phyloP scores from a whole-genome alignment of 768 basidiomycete species.

The Leucogyrophana mollusca region DNA sequence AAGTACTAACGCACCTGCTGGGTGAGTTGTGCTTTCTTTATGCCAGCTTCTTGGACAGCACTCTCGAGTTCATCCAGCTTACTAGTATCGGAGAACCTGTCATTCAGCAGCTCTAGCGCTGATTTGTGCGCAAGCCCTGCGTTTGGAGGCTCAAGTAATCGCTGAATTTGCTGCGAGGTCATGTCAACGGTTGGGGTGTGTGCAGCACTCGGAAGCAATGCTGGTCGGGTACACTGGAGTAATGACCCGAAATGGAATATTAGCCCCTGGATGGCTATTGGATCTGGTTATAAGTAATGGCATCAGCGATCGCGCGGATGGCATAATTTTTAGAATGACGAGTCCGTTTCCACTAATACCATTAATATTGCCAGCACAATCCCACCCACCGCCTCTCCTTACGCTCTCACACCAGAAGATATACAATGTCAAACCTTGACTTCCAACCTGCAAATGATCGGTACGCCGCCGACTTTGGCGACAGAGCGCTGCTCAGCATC shows the following conservation, averaged over 20 bases:
- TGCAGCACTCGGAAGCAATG: not conserved
- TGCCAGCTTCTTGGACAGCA: constrained; percentile 42
- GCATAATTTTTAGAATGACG: too few species aligned
- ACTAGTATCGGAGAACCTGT: constrained; percentile 44
- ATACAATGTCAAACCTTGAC: constrained; percentile 19
- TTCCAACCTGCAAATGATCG: constrained; percentile 41
- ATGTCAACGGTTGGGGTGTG: constrained; percentile 18
- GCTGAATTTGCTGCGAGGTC: constrained; percentile 45
- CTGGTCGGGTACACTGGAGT: too few species aligned
- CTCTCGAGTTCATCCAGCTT: constrained; percentile 49
- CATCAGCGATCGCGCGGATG: too few species aligned
- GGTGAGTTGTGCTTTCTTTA: constrained; percentile 39
- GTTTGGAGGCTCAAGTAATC: constrained; percentile 50
- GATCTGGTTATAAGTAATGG: too few species aligned
- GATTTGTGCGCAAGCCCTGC: constrained; percentile 34
- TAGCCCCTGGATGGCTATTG: too few species aligned
- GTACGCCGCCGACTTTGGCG: constrained; percentile 47
- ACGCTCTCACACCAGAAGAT: too few species aligned
- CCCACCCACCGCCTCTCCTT: not conserved
- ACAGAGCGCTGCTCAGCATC: constrained; percentile 35
- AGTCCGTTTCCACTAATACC: too few species aligned
- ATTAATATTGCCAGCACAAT: too few species aligned
- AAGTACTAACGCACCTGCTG: constrained; percentile 41
- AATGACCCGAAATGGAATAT: too few species aligned
- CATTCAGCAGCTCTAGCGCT: constrained; percentile 40